phyloP scores from a whole-genome alignment of 148 eudicot species.

The Drosera capensis region DNA sequence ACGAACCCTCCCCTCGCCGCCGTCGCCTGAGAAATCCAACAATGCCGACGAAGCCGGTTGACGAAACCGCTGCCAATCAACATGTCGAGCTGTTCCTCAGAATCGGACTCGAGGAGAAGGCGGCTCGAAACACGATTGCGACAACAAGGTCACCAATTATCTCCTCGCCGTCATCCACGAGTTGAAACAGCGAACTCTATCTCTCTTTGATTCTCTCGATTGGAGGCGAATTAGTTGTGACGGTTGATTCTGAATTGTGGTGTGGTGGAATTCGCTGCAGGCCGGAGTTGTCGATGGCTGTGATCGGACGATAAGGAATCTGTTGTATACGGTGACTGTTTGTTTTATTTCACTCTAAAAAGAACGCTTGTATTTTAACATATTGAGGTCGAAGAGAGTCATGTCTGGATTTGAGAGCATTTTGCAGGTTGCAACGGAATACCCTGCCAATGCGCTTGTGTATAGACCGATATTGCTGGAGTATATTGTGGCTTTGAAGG shows the following conservation, averaged over 20 bases:
- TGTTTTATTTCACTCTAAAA: not conserved
- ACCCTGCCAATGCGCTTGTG: constrained; percentile 73
- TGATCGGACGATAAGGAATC: constrained; percentile 59
- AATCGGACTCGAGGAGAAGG: constrained; percentile 59
- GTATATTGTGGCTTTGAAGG: constrained; percentile 67
- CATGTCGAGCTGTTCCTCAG: constrained; percentile 51
- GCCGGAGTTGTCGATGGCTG: constrained; percentile 80
- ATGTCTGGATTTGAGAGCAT: not conserved
- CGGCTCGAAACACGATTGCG: constrained; percentile 66
- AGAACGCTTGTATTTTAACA: not conserved
- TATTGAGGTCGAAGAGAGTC: not conserved
- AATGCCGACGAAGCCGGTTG: not conserved
- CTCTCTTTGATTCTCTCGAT: constrained; percentile 3
- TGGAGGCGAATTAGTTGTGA: not conserved
- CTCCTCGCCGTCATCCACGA: constrained; percentile 69
- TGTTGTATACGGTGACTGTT: constrained; percentile 49
- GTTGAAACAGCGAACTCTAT: constrained; percentile 38
- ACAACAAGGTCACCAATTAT: constrained; percentile 74
- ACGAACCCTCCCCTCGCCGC: too few species aligned
- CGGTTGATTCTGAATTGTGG: not conserved
- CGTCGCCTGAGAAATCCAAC: too few species aligned
- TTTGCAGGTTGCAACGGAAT: constrained; percentile 75
- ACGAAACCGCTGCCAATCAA: constrained; percentile 9
- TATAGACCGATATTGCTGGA: constrained; percentile 49
- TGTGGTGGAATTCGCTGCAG: constrained; percentile 24